A percentile compares a stretch with the other conserved stretches of the same genome.
phyloP scores from a whole-genome alignment of 805 yeast genomes.

The Lipomyces starkeyi region DNA sequence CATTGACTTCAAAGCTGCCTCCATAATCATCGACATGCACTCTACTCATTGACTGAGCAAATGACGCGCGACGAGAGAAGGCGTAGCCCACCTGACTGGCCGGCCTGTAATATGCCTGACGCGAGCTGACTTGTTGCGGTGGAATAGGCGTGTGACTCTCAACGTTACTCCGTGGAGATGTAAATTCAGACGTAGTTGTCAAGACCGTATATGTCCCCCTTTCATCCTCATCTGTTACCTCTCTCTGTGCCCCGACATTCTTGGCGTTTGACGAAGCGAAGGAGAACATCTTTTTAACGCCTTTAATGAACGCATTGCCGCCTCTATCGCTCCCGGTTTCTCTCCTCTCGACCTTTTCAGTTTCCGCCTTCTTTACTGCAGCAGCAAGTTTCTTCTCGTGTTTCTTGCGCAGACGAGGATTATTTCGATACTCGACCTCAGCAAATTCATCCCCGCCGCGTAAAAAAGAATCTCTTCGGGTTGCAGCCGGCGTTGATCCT shows the following conservation, averaged over 20 bases:
- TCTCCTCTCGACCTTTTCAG: not conserved
- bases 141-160: constrained; percentile 2
- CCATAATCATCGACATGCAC: not conserved
- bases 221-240: constrained; percentile 1
- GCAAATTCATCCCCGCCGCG: constrained; percentile 15
- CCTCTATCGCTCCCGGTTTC: not conserved
- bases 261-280: not conserved
- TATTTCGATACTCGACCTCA: constrained; percentile 1
- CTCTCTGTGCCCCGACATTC: not conserved
- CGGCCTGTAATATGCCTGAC: constrained; percentile 13
- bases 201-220: not conserved
- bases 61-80: not conserved
- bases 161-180: not conserved
- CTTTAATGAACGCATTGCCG: constrained; percentile 5
- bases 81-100: not conserved
- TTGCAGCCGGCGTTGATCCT: not conserved
- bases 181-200: not conserved
- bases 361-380: not conserved
- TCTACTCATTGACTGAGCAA: constrained; percentile 1
- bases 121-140: constrained; percentile 8
- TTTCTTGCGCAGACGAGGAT: not conserved
- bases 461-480: not conserved
- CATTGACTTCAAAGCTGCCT: not conserved
- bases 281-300: constrained; percentile 7
- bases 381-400: constrained; percentile 7